phyloP scores from a whole-genome alignment of 2,329 filamentous ascomycete genomes.

The Ramularia endophylla region DNA sequence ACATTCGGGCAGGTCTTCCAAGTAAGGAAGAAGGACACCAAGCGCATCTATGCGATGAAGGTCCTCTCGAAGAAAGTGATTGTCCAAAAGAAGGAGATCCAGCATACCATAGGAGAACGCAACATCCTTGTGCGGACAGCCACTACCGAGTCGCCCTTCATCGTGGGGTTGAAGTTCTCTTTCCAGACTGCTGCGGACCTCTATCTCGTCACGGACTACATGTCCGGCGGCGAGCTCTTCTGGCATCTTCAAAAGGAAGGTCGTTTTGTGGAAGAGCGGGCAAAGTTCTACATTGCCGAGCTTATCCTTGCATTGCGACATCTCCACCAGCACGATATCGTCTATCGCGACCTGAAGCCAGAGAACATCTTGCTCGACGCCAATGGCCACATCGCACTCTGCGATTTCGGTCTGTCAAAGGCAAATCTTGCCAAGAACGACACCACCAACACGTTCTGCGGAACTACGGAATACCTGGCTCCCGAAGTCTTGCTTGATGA shows the following conservation, averaged over 20 bases:
- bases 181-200: conserved; percentile 97
- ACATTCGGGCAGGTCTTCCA: conserved; percentile 99
- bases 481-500: conserved; percentile 94
- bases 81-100: conserved; percentile 98
- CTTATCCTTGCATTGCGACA: conserved; percentile 93
- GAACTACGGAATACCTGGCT: conserved; percentile 94
- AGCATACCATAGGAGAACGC: conserved; percentile 91
- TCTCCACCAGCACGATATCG: conserved; percentile 93
- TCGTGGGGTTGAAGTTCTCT: conserved; percentile 96
- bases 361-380: conserved; percentile 97
- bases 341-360: conserved; percentile 94
- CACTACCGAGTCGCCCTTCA: conserved; percentile 93
- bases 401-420: conserved; percentile 96
- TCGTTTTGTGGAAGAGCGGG: conserved; percentile 86
- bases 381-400: conserved; percentile 95
- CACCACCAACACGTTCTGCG: conserved; percentile 98
- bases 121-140: conserved; percentile 97
- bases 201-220: conserved; percentile 98
- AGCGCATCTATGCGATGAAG: conserved; percentile 98
- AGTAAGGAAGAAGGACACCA: conserved; percentile 93
- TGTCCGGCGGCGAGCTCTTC: conserved; percentile 97
- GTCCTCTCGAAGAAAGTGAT: conserved; percentile 99
- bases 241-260: conserved; percentile 98
- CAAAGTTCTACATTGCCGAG: conserved; percentile 98
- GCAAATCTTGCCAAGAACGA: conserved; percentile 95